phyloP scores from a whole-genome alignment of 306 rosid genomes.

The Prinsepia uniflora region DNA sequence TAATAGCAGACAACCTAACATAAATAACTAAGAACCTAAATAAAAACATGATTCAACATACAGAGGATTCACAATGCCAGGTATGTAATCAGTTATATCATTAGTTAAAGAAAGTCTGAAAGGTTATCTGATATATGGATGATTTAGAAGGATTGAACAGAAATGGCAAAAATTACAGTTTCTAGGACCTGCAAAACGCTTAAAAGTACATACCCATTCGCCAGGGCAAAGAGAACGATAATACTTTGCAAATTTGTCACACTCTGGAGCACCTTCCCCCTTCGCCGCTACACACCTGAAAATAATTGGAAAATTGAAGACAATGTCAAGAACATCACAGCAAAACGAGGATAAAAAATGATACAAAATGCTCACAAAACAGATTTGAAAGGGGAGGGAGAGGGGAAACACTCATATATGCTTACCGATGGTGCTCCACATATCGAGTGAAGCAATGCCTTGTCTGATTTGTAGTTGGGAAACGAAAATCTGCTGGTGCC shows the following conservation, averaged over 20 bases:
- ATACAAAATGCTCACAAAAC: background rate
- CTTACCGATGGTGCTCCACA: constrained; percentile 82
- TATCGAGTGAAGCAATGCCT: constrained; percentile 99
- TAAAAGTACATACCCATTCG: constrained; percentile 79
- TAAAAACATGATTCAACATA: background rate
- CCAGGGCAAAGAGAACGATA: constrained; percentile 97
- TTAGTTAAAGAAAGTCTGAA: too few species aligned
- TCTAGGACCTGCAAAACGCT: background rate
- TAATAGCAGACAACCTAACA: background rate
- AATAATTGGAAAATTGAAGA: constrained; percentile 16
- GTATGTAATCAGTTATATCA: background rate
- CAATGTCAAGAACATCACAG: background rate
- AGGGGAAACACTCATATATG: constrained; percentile 1
- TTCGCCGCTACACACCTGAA: constrained; percentile 81
- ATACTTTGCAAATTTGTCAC: constrained; percentile 79
- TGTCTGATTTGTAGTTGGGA: constrained; percentile 94
- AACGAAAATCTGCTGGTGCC: constrained; percentile 93
- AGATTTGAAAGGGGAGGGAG: background rate
- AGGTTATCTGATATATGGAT: too few species aligned
- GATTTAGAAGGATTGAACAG: background rate
- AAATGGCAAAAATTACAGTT: background rate
- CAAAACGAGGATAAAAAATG: background rate
- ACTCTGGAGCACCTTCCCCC: constrained; percentile 85
- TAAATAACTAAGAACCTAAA: background rate
- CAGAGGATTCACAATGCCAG: background rate